phyloP scores from a whole-genome alignment of 148 eudicot genomes.

The Simmondsia chinensis region DNA sequence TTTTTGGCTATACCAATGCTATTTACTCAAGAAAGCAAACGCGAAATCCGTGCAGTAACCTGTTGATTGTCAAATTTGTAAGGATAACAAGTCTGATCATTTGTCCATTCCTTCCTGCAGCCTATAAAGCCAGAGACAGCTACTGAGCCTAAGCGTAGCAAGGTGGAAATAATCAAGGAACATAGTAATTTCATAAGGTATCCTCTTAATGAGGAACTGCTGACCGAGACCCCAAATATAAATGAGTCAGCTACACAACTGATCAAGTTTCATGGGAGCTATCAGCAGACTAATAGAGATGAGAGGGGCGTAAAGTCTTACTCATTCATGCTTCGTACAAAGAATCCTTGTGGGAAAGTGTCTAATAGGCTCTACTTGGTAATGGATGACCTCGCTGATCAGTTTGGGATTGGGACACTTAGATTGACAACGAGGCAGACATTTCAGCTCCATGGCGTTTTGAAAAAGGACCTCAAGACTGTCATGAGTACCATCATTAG shows the following conservation, averaged over 20 bases:
- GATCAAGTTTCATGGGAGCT: slow-evolving; percentile 98
- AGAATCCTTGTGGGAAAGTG: slow-evolving; percentile 94
- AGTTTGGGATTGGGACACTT: slow-evolving; percentile 95
- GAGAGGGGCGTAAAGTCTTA: slow-evolving; percentile 73
- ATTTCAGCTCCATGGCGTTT: slow-evolving; percentile 93
- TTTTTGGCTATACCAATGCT: too few relatives aligned
- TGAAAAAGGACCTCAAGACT: slow-evolving; percentile 85
- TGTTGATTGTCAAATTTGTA: too few relatives aligned
- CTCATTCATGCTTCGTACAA: slow-evolving; percentile 99
- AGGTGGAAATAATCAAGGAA: slow-evolving; percentile 91
- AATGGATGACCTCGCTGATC: slow-evolving; percentile 97
- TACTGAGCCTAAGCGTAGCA: slow-evolving; percentile 78
- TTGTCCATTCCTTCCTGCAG: slow-evolving; percentile 30
- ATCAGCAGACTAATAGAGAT: slow-evolving; percentile 71
- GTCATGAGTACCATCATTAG: slow-evolving; percentile 83
- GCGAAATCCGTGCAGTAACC: too few relatives aligned
- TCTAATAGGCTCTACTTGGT: slow-evolving; percentile 73
- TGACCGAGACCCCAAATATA: slow-evolving; percentile 68
- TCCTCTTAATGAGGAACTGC: slow-evolving; percentile 86
- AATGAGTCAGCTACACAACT: slow-evolving; percentile 87
- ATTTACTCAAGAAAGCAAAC: too few relatives aligned
- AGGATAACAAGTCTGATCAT: neutral
- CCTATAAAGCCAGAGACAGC: slow-evolving; percentile 72
- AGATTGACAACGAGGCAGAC: slow-evolving; percentile 91
- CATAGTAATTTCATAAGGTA: slow-evolving; percentile 90